Base-by-base conservation (phyloP, 2,329 filamentous ascomycete genomes). In the Fusarium tuaranense region DNA sequence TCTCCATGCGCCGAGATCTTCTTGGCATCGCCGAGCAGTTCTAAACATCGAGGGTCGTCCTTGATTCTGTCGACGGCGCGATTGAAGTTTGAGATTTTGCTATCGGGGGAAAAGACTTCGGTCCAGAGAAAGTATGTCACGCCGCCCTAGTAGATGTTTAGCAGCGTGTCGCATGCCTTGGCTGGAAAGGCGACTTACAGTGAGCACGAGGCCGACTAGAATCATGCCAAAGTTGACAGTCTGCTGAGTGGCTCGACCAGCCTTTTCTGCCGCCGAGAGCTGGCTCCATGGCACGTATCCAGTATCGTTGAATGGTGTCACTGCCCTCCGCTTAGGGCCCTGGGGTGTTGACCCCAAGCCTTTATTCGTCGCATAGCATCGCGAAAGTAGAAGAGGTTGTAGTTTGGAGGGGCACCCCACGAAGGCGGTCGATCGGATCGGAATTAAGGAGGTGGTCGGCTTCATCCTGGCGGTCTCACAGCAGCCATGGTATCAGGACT, bases 71-170 rank as follows among this genome's bases (percentile, higher is more conserved):
- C 90, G 58, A 97, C 93, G 1, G 94, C 94, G 73, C 93, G 92
- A 84, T 97, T 97, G 88, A 97, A 98, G 81, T 97, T 92, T 67
- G 92, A 90, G 18, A 93, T 96, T 83, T 95, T 95, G 86, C 94
- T 97, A 80, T 95, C 93, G 22, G 93, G 89, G 5, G 93, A 93
- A 82, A 97, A 94, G 53, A 97, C 93, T 72, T 97, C 95, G 5
- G 90, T 89, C 83, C 93, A 97, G 25, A 97, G 87, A 60, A 97
- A 88, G 78, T 94, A 95, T 65, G 88, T 88, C 12, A 98, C 93
- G n/a, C 91, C 92, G 71, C 91, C 91, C 93, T 95, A 76, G 51
- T 69, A 32, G 46, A 57, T 41, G 20, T 72, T 67, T 72, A 68
- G 60, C 65, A 41, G n/a, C 32, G 7, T 9, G 7, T 44, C 25